Percentiles rank a stretch among this genome's conserved stretches.
Evolutionary conservation across 176 grass and related monocot species (phyloP).

Genomic region (Tillandsia leiboldiana): DNA sequence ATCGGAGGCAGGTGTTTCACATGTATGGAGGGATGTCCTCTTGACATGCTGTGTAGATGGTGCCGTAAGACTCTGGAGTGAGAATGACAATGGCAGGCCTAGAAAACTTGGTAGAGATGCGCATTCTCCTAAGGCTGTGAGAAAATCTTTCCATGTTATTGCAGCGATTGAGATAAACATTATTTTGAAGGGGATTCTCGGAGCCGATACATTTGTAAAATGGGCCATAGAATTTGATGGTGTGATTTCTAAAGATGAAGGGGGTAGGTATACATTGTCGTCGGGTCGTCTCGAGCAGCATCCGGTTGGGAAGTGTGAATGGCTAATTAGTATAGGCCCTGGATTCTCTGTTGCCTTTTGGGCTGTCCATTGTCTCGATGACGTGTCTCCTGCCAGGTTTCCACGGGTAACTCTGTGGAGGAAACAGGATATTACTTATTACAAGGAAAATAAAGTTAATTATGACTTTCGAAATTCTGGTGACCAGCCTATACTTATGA

Average conservation of each 20-base stretch:
- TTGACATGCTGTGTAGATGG: constrained; percentile 84
- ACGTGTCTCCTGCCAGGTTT: constrained; percentile 63
- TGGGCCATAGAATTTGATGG: constrained; percentile 60
- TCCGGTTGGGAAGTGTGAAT: constrained; percentile 71
- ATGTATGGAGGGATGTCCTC: constrained; percentile 49
- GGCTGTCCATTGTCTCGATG: constrained; percentile 85
- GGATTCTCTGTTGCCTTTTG: constrained; percentile 49
- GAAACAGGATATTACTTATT: constrained; percentile 33
- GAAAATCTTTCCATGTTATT: constrained; percentile 52
- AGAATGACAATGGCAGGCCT: constrained; percentile 36
- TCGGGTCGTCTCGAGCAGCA: constrained; percentile 25
- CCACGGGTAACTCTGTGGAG: constrained; percentile 74
- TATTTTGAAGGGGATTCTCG: constrained; percentile 60
- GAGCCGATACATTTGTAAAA: constrained; percentile 56
- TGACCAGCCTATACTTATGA: constrained; percentile 41
- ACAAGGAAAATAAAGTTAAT: constrained; percentile 22
- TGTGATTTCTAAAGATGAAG: constrained; percentile 33
- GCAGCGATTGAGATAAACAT: constrained; percentile 71
- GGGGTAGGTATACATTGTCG: constrained; percentile 46
- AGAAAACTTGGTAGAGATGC: constrained; percentile 38
- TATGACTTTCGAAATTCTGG: constrained; percentile 22
- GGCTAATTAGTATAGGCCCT: constrained; percentile 66
- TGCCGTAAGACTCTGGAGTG: constrained; percentile 68
- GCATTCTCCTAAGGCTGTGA: constrained; percentile 20
- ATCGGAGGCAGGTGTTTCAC: constrained; percentile 22